Evolutionary conservation across 108 stramenopile species (phyloP).

Genomic region (Hondaea fermentalgiana): DNA sequence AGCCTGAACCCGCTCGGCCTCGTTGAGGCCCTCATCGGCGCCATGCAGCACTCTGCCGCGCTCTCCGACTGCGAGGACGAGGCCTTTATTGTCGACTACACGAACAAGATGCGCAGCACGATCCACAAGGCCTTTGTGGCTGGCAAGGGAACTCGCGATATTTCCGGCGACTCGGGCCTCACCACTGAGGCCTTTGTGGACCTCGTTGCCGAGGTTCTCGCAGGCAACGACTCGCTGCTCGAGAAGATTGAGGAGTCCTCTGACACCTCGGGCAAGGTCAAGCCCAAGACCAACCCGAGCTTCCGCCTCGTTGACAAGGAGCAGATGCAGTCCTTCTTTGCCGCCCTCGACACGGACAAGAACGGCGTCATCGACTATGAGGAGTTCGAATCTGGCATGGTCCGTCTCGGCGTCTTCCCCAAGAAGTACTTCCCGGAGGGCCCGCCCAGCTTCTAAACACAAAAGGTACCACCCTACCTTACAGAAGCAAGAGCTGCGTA

Average conservation of each 20-base stretch:
- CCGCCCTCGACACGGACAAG: constrained; percentile 74
- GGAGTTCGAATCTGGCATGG: constrained; percentile 77
- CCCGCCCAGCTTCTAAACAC: neutral
- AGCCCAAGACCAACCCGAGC: constrained; percentile 59
- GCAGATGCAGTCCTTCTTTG: constrained; percentile 69
- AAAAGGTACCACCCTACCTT: too few relatives aligned
- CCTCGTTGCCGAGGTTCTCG: constrained; percentile 82
- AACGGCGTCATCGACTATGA: constrained; percentile 74
- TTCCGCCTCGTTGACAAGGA: constrained; percentile 70
- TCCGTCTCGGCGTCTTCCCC: constrained; percentile 85
- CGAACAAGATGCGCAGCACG: constrained; percentile 63
- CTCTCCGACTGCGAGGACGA: constrained; percentile 60
- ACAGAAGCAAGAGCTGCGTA: too few relatives aligned
- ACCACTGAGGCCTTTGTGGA: constrained; percentile 85
- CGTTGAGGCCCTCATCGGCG: constrained; percentile 88
- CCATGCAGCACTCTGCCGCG: constrained; percentile 79
- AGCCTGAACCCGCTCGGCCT: constrained; percentile 88
- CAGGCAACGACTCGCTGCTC: constrained; percentile 57
- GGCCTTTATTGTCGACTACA: constrained; percentile 61
- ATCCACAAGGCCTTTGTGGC: constrained; percentile 92
- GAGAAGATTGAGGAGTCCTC: constrained; percentile 48
- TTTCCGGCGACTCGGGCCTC: constrained; percentile 82
- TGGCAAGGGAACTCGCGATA: constrained; percentile 87
- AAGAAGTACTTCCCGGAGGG: constrained; percentile 31
- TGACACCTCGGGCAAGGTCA: constrained; percentile 48